These are phyloP conservation scores for Tetrapisispora namnaoensis DNA, from an alignment of 805 yeast genomes.

Conservation along the genomic window DNA sequence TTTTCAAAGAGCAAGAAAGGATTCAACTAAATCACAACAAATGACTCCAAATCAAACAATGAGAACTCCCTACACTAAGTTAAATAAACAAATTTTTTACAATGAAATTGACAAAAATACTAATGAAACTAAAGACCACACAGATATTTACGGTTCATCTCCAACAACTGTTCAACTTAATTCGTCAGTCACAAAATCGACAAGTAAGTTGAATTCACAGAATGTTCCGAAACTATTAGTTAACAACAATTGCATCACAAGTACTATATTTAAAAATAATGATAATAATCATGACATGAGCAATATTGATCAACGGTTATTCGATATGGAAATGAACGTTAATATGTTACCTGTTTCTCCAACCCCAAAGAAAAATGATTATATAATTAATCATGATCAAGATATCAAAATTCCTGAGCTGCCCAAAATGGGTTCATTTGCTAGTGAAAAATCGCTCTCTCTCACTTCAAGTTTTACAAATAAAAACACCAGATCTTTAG, in stretches of 20 bases:
- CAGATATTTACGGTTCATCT: slow-evolving; percentile 26
- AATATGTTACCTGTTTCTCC: slow-evolving; percentile 22
- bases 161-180: slow-evolving; percentile 30
- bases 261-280: background rate
- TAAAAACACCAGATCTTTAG: background rate
- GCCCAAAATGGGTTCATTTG: slow-evolving; percentile 31
- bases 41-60: slow-evolving; percentile 8
- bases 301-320: slow-evolving; percentile 15
- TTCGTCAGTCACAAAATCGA: slow-evolving; percentile 26
- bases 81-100: background rate
- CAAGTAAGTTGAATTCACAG: slow-evolving; percentile 11
- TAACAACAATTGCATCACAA: background rate
- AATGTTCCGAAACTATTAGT: slow-evolving; percentile 12
- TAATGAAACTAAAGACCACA: slow-evolving; percentile 5
- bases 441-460: slow-evolving; percentile 15
- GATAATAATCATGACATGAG: slow-evolving; percentile 4
- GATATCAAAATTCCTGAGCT: slow-evolving; percentile 23
- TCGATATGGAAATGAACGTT: slow-evolving; percentile 8
- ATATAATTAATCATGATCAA: background rate
- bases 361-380: slow-evolving; percentile 21
- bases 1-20: slow-evolving; percentile 27
- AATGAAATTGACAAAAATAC: slow-evolving; percentile 2
- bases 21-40: slow-evolving; percentile 7
- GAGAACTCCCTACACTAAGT: background rate
- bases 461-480: slow-evolving; percentile 2